A percentile compares a stretch with the other conserved stretches of the same genome.
These are phyloP conservation scores for Saturnispora gosingensis DNA, from an alignment of 805 yeast species.

Conservation along the genomic window DNA sequence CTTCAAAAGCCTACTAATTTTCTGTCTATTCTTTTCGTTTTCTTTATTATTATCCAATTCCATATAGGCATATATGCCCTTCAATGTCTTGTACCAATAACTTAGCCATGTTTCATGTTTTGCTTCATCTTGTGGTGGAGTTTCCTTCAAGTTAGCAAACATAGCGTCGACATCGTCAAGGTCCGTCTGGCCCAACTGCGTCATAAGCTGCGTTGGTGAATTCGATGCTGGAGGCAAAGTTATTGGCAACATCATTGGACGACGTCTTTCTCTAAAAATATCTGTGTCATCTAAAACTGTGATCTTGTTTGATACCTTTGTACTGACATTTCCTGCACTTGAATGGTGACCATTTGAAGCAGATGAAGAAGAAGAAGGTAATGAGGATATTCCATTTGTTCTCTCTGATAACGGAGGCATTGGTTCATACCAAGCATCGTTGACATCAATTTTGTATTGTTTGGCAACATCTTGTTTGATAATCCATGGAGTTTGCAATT, in stretches of 20 bases:
- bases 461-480: conserved; percentile 70
- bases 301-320: background rate
- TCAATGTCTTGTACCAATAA: conserved; percentile 43
- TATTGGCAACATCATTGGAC: conserved; percentile 20
- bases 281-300: conserved; percentile 5
- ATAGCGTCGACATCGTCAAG: conserved; percentile 14
- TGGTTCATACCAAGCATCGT: conserved; percentile 13
- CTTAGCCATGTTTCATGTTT: conserved; percentile 42
- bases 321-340: background rate
- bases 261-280: conserved; percentile 9
- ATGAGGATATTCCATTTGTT: background rate
- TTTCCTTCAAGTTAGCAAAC: conserved; percentile 28
- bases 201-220: background rate
- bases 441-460: conserved; percentile 55
- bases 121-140: conserved; percentile 28
- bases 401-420: background rate
- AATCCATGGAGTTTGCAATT: conserved; percentile 68
- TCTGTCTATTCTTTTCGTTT: conserved; percentile 27
- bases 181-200: conserved; percentile 2
- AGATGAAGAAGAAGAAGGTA: background rate
- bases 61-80: conserved; percentile 38
- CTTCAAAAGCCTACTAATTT: conserved; percentile 36
- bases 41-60: conserved; percentile 34
- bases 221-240: background rate
- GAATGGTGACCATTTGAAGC: background rate